Evolutionary conservation across 1,284 basidiomycete species (phyloP), one percentile per base, ranked within the genome.

Genomic region (Cryptococcus wingfieldii): DNA sequence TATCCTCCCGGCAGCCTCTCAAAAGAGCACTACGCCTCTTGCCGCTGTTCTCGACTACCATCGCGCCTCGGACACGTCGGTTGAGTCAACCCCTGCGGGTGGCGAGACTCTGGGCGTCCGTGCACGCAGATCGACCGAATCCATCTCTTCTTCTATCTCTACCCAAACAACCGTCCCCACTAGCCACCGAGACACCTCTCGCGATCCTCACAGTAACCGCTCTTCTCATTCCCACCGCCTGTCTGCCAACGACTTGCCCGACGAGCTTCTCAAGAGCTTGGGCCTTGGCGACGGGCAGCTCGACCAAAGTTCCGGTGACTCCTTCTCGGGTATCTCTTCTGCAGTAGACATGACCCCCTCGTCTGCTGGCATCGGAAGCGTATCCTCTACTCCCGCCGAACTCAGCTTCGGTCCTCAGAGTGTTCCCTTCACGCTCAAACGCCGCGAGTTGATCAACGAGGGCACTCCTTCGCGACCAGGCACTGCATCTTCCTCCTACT

Each of bases 381-480:
- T 45, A 27, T 45, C 50, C 27, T 62, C 60, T 4, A 57, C 59
- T 13, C 60, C 59, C 9, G 50, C 55, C 12, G 66, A 65, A 5
- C 34, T 68, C 31, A 52, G 47, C 18, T 51, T 64, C 16, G 62
- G 64, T 34, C 58, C 64, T 16, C 64, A 64, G 43, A 45, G 50
- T 23, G 31, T 57, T 8, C 64, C 66, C 8, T 68, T 60, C 54
- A 44, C 58, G 31, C 51, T 61, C 34, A 59, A 58, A 16, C 54
- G 61, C 23, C 53, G 55, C 39, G 51, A 44, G 28, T 46, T 8
- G 50, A n/a, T 18, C 14, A 49, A 41, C 27, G 23, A 46, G 25
- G 45, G 16, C 8, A 46, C 45, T 12, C 45, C 45, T 23, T 46
- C 45, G 3, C 19, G 27, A 25, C 19, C 27, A 14, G 25, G 25